A percentile compares a stretch with the other conserved stretches of the same genome.
phyloP scores from a whole-genome alignment of 2,329 filamentous ascomycete genomes.

The Penicillium sp. region DNA sequence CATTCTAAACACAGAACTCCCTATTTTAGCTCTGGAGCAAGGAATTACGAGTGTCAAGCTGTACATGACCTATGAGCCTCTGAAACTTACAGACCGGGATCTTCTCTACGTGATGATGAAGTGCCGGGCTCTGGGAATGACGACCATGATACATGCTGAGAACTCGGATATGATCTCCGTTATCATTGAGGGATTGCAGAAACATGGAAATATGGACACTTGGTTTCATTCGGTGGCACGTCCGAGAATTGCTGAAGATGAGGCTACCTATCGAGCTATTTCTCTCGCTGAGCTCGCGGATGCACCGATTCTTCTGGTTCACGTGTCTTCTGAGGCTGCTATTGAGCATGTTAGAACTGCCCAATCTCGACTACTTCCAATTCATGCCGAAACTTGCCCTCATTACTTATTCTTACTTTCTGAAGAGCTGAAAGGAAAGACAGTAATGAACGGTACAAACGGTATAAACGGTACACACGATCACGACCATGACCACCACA shows the following conservation, averaged over 20 bases:
- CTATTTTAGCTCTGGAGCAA: constrained; percentile 28
- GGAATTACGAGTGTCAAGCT: constrained; percentile 45
- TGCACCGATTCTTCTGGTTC: constrained; percentile 52
- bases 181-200: constrained; percentile 34
- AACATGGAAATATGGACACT: constrained; percentile 30
- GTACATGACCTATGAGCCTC: constrained; percentile 45
- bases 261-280: constrained; percentile 49
- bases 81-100: constrained; percentile 38
- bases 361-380: neutral
- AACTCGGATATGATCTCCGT: constrained; percentile 43
- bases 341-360: neutral
- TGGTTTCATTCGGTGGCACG: constrained; percentile 41
- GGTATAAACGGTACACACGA: neutral
- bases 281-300: constrained; percentile 48
- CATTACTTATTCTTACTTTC: neutral
- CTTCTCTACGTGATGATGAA: constrained; percentile 43
- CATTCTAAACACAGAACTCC: constrained; percentile 34
- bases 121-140: constrained; percentile 39
- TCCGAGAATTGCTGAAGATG: constrained; percentile 39
- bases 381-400: neutral
- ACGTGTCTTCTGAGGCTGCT: constrained; percentile 30
- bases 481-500: neutral
- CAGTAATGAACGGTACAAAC: neutral
- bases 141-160: constrained; percentile 38
- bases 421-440: neutral